Evolutionary conservation across 2,329 filamentous ascomycete genomes (phyloP), one percentile per base, ranked within the genome.

Genomic region (Teratosphaeria destructans): DNA sequence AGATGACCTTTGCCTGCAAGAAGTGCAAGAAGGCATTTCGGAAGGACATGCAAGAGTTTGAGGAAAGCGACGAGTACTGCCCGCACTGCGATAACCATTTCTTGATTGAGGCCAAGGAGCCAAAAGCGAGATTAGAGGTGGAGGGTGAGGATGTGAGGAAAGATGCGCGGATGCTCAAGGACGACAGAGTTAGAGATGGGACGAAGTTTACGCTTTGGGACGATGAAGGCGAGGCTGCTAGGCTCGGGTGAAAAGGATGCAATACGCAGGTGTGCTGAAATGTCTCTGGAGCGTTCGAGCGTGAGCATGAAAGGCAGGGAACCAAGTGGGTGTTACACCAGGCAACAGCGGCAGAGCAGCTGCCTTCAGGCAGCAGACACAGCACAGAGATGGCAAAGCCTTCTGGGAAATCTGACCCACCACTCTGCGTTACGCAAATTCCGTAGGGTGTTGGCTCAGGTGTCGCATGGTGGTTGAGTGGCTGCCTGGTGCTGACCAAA

Each of bases 1-100:
- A 99, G 71, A 95, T 99, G 90, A 83, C 80, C 43, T 97, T 99
- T 71, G 90, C 90, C 57, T 99, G 94, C 83, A 99, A 99, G 71
- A 99, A 99, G 79, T 99, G 94, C 85, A 92, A 88, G 68, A 99
- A 99, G 77, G 92, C 87, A 76, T 99, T 99, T 80, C 88, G 94
- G 67, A 99, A 97, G 74, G 90, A 99, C 70, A 88, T 88, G 54
- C 79, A 84, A 65, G 89, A 96, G 73, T 96, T 96, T 69, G 94
- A 99, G 67, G 94, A 99, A 68, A 87, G 89, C 73, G 94, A 99
- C 78, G 95, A 99, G 75, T 99, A 95, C 81, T 99, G 94, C 79
- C 95, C 94, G 26, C 90, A 96, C 78, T 99, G 94, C 79, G 94
- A 99, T 73, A 99, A 99, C 78, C 95, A 99, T 76, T 99, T 92